Percentiles rank a stretch among this genome's conserved stretches.
Evolutionary conservation across 179 eudicot genomes (phyloP).

Genomic region (Corrigiola litoralis): DNA sequence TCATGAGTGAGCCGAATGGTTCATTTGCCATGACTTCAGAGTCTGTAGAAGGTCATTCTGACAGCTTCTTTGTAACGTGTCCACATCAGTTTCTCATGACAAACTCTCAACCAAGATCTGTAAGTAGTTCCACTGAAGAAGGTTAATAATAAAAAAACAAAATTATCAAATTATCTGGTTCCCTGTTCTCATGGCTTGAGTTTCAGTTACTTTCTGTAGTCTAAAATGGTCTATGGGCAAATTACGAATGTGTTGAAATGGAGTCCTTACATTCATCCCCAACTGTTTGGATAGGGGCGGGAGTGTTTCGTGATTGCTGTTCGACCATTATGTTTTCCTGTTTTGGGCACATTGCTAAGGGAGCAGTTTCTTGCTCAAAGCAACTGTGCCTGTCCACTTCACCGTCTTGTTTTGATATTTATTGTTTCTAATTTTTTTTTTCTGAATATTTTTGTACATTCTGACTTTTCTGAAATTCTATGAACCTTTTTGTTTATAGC

Average conservation of each 20-base stretch:
- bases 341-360: no score
- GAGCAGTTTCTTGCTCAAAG: no score
- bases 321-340: no score
- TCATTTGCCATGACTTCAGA: constrained; percentile 15
- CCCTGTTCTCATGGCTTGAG: neutral
- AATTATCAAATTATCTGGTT: neutral
- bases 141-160: constrained; percentile 31
- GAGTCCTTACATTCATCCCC: no score
- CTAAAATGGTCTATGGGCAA: neutral
- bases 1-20: constrained; percentile 26
- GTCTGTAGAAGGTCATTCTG: constrained; percentile 36
- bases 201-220: constrained; percentile 5
- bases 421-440: no score
- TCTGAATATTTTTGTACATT: no score
- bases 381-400: no score
- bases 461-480: no score
- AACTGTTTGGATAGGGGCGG: no score
- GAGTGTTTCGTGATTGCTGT: no score
- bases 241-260: neutral
- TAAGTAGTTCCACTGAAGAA: constrained; percentile 39
- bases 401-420: no score
- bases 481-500: no score
- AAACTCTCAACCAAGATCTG: constrained; percentile 40
- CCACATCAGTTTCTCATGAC: constrained; percentile 46
- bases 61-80: constrained; percentile 68